Conservation (phyloP, 768 basidiomycete genomes). For the Hysterangium stoloniferum region DNA sequence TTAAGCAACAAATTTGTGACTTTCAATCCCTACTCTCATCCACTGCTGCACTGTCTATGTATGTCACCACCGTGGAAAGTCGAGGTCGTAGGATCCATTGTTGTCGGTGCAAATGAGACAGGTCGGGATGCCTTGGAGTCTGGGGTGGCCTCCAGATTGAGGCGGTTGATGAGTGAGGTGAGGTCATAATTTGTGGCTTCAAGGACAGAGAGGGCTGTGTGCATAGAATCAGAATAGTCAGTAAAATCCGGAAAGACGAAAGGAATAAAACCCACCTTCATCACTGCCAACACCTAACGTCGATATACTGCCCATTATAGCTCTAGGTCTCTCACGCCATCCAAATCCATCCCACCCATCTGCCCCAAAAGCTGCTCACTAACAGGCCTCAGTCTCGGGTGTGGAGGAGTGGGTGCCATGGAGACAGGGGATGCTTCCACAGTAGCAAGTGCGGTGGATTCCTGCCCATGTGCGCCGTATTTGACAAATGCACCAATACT, state of each 20-base stretch:
- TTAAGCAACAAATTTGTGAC: no score
- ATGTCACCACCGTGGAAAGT: no score
- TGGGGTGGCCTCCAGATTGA: conserved; percentile 78
- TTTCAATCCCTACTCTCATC: no score
- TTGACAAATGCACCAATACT: no score
- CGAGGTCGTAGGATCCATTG: background rate
- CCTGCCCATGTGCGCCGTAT: no score
- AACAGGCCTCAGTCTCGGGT: conserved; percentile 44
- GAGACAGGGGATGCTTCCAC: no score
- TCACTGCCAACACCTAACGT: conserved; percentile 20
- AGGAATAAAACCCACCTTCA: conserved; percentile 37
- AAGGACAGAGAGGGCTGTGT: conserved; percentile 38
- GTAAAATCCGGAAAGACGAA: no score
- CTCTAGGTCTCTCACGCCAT: conserved; percentile 30
- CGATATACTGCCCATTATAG: background rate
- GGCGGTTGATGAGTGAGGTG: conserved; percentile 66
- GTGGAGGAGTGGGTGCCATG: no score
- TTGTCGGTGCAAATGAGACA: background rate
- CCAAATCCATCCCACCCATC: background rate
- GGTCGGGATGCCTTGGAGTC: conserved; percentile 34
- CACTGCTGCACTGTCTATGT: no score
- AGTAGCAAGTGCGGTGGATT: no score
- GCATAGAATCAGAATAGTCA: no score
- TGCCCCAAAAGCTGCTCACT: conserved; percentile 60
- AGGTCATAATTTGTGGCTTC: conserved; percentile 77